Evolutionary conservation across 1,139 yeast genomes (phyloP).

Genomic region (Yamadazyma dushanensis): DNA sequence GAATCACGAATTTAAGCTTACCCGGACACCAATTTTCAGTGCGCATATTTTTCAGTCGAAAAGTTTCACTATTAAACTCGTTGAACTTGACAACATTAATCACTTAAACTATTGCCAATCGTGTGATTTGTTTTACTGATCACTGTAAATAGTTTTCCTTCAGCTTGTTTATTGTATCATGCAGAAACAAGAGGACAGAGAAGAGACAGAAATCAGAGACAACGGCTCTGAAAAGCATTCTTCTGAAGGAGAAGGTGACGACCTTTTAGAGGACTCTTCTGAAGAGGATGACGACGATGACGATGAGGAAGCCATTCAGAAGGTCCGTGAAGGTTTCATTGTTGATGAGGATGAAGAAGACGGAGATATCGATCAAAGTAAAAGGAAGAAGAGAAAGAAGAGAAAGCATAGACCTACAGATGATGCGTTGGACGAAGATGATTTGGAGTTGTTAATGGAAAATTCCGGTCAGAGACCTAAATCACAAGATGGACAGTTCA

Average conservation of each 20-base stretch:
- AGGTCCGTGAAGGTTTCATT: slow-evolving; percentile 88
- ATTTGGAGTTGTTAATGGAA: slow-evolving; percentile 85
- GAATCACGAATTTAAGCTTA: neutral
- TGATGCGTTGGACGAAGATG: slow-evolving; percentile 90
- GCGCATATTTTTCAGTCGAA: slow-evolving; percentile 1
- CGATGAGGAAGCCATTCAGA: slow-evolving; percentile 71
- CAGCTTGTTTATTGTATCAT: no score
- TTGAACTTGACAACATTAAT: slow-evolving; percentile 1
- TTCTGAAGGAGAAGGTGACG: slow-evolving; percentile 43
- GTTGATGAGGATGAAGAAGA: slow-evolving; percentile 86
- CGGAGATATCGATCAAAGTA: slow-evolving; percentile 32
- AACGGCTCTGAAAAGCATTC: slow-evolving; percentile 22
- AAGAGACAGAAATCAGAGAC: slow-evolving; percentile 39
- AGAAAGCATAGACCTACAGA: slow-evolving; percentile 46
- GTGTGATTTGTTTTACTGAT: no score
- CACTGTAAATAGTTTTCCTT: no score
- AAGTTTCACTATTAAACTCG: slow-evolving; percentile 1
- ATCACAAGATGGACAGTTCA: slow-evolving; percentile 48
- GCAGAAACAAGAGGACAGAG: slow-evolving; percentile 6
- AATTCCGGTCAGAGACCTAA: slow-evolving; percentile 70
- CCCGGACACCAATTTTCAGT: slow-evolving; percentile 3
- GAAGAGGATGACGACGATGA: slow-evolving; percentile 76
- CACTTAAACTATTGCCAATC: slow-evolving; percentile 1
- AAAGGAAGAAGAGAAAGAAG: slow-evolving; percentile 34
- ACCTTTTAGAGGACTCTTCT: slow-evolving; percentile 59